Conservation (phyloP, 192 early-diverging fungal species). For the Chytriomyces sp. region DNA sequence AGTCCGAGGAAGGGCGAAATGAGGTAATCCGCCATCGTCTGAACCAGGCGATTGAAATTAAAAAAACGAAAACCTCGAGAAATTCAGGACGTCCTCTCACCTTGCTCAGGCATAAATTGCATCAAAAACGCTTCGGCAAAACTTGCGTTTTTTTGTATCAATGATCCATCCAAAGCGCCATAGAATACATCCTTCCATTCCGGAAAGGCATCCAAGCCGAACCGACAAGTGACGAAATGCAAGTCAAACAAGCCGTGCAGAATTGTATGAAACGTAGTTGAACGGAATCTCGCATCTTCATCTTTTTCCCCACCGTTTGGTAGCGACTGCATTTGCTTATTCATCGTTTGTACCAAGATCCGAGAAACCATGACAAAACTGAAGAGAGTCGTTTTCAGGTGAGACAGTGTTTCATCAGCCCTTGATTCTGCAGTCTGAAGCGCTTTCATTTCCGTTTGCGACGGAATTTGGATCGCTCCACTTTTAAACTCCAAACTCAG, state of each 20-base stretch:
- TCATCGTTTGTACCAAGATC: too few species aligned
- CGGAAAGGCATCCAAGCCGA: conserved; percentile 23
- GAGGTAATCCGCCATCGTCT: background rate
- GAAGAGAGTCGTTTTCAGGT: background rate
- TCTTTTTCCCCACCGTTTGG: background rate
- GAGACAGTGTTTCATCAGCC: background rate
- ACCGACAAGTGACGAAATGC: conserved; percentile 33
- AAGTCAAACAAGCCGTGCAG: background rate
- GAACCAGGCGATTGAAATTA: too few species aligned
- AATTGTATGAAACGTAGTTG: background rate
- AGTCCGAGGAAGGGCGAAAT: conserved; percentile 11
- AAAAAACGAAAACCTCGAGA: background rate
- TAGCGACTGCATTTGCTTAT: background rate
- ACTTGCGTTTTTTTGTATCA: background rate
- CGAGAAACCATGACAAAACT: conserved; percentile 1
- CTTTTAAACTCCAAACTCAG: too few species aligned
- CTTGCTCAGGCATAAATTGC: background rate
- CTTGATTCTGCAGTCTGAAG: background rate
- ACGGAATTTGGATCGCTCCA: too few species aligned
- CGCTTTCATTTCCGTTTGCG: too few species aligned
- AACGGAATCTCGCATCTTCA: background rate
- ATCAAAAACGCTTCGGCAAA: background rate
- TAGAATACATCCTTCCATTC: conserved; percentile 26
- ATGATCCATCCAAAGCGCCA: background rate
- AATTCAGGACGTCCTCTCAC: background rate